A percentile compares a stretch with the other conserved stretches of the same genome.
phyloP scores from a whole-genome alignment of 1,139 yeast genomes.

The Geotrichum macrosporum region DNA sequence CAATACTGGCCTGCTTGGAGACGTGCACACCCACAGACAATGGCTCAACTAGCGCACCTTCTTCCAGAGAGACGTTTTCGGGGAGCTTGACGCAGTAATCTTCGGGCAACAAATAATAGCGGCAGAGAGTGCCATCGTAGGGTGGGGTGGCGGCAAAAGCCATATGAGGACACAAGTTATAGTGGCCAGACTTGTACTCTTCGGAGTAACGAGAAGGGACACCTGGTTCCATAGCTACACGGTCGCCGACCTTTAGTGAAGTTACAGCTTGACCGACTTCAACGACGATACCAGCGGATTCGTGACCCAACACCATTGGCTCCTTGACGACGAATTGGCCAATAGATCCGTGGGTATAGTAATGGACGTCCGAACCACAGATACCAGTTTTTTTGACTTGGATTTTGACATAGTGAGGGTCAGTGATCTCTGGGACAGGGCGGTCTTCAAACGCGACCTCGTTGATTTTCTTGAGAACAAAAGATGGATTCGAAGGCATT shows the following conservation, averaged over 20 bases:
- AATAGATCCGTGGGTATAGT: conserved; percentile 71
- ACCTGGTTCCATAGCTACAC: conserved; percentile 74
- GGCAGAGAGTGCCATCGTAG: conserved; percentile 61
- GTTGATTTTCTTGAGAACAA: conserved; percentile 62
- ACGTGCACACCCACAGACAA: conserved; percentile 84
- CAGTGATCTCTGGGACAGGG: conserved; percentile 57
- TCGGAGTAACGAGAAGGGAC: conserved; percentile 72
- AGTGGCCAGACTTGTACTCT: conserved; percentile 69
- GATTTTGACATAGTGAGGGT: conserved; percentile 67
- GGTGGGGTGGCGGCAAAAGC: conserved; percentile 87
- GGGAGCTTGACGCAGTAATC: conserved; percentile 80
- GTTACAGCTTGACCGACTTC: conserved; percentile 63
- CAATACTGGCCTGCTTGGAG: conserved; percentile 60
- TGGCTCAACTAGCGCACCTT: conserved; percentile 89
- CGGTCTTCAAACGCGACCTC: conserved; percentile 62
- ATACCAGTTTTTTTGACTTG: conserved; percentile 77
- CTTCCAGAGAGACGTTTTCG: conserved; percentile 67
- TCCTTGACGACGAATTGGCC: conserved; percentile 47
- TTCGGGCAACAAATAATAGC: conserved; percentile 71
- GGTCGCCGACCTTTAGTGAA: conserved; percentile 37
- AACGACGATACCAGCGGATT: conserved; percentile 65
- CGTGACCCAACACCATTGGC: conserved; percentile 57
- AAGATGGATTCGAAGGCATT: conserved; percentile 51
- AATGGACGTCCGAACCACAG: conserved; percentile 86
- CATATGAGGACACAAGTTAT: conserved; percentile 80